These are phyloP conservation scores for Candida glucosophila DNA, from an alignment of 1,139 yeast species.

Conservation along the genomic window DNA sequence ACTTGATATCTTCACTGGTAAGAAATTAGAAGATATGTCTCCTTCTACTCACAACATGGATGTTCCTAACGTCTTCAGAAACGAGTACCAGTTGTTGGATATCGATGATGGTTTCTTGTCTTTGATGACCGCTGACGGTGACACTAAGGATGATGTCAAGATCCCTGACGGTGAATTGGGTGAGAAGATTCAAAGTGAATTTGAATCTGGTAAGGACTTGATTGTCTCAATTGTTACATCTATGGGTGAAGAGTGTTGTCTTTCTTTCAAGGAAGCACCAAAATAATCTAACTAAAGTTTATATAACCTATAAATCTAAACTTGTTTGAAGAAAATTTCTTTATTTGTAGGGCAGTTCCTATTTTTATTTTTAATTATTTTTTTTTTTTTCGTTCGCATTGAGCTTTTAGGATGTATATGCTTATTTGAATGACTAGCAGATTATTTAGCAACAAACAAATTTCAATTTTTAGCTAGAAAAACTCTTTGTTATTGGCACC, in stretches of 20 bases:
- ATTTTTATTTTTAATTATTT: too few relatives aligned
- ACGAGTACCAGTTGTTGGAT: conserved; percentile 94
- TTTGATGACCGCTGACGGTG: conserved; percentile 95
- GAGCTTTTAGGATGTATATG: too few relatives aligned
- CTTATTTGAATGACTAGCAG: too few relatives aligned
- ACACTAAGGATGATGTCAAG: conserved; percentile 98
- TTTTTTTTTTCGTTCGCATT: too few relatives aligned
- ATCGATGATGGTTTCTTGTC: conserved; percentile 97
- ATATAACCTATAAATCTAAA: too few relatives aligned
- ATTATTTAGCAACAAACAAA: too few relatives aligned
- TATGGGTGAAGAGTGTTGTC: conserved; percentile 99
- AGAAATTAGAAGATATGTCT: conserved; percentile 98
- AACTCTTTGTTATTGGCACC: too few relatives aligned
- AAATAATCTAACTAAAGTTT: too few relatives aligned
- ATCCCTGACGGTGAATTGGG: conserved; percentile 98
- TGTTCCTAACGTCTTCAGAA: conserved; percentile 95
- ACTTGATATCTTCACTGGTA: conserved; percentile 96
- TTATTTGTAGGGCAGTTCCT: too few relatives aligned
- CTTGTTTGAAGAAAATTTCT: too few relatives aligned
- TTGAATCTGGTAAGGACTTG: conserved; percentile 97
- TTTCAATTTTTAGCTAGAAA: too few relatives aligned
- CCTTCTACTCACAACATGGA: conserved; percentile 99
- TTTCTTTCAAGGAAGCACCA: conserved; percentile 97
- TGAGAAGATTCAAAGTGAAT: conserved; percentile 80
- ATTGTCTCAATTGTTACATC: conserved; percentile 93